Percentiles rank a stretch among this genome's conserved stretches.
Conservation (phyloP, 2,329 filamentous ascomycete genomes). For the Colletotrichum salicis region DNA sequence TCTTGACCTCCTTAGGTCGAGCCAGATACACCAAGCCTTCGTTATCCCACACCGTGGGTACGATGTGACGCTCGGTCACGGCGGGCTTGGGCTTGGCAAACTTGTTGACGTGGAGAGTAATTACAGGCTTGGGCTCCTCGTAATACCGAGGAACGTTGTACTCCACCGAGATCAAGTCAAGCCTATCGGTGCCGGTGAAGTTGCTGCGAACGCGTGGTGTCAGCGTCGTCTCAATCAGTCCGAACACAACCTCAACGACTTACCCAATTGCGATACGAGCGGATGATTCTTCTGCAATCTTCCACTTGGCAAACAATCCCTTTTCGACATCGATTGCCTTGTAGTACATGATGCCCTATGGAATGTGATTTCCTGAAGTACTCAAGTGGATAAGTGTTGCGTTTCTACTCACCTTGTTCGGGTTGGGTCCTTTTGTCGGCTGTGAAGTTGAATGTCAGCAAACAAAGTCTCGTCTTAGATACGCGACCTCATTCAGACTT, state of each 20-base stretch:
- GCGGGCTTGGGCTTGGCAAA: constrained; percentile 12
- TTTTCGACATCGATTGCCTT: neutral
- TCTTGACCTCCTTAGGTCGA: neutral
- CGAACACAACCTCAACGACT: neutral
- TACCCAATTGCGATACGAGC: neutral
- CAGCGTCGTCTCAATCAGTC: neutral
- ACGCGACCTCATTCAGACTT: neutral
- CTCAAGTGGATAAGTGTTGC: neutral
- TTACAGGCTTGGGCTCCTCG: constrained; percentile 32
- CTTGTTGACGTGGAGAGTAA: constrained; percentile 35
- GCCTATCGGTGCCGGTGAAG: constrained; percentile 29
- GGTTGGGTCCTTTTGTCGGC: neutral
- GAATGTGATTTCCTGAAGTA: neutral
- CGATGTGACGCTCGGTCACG: constrained; percentile 1
- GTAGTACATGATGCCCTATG: neutral
- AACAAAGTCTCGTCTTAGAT: neutral
- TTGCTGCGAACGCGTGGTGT: constrained; percentile 36
- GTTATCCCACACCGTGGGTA: neutral
- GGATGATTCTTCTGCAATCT: constrained; percentile 1
- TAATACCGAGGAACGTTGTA: constrained; percentile 38
- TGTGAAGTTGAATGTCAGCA: neutral
- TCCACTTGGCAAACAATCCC: neutral
- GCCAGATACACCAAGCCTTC: neutral
- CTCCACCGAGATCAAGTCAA: constrained; percentile 38
- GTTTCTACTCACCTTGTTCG: neutral